Percentiles rank a stretch among this genome's conserved stretches.
These are phyloP conservation scores for Phoenix dactylifera DNA, from an alignment of 176 grass and related monocot species.

Conservation along the genomic window DNA sequence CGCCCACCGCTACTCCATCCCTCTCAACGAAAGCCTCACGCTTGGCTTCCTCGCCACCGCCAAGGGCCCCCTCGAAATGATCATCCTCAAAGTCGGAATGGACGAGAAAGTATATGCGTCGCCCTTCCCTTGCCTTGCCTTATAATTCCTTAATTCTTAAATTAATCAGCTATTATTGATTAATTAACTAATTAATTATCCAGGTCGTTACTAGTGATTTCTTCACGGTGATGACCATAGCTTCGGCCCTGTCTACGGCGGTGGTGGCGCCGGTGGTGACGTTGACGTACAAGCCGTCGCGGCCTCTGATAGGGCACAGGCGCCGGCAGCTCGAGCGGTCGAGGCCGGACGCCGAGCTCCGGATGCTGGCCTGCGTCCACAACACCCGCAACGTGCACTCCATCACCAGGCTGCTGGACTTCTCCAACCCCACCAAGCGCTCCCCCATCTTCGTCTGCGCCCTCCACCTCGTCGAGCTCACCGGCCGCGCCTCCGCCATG, in stretches of 20 bases:
- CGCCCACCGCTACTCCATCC: conserved; percentile 12
- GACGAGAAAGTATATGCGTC: conserved; percentile 3
- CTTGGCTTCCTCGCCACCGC: conserved; percentile 28
- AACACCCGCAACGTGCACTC: conserved; percentile 30
- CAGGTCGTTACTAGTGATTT: conserved; percentile 19
- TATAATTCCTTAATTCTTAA: background rate
- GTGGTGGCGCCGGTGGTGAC: conserved; percentile 10
- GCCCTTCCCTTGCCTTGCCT: background rate
- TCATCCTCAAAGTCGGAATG: conserved; percentile 13
- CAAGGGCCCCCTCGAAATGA: conserved; percentile 22
- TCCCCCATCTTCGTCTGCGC: conserved; percentile 34
- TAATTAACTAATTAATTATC: background rate
- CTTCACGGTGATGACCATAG: conserved; percentile 9
- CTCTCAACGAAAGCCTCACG: conserved; percentile 20
- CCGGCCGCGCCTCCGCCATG: conserved; percentile 30
- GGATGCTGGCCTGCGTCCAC: conserved; percentile 32
- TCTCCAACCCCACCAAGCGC: conserved; percentile 26
- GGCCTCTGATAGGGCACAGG: conserved; percentile 5
- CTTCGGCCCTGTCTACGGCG: conserved; percentile 7
- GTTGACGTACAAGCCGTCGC: conserved; percentile 1
- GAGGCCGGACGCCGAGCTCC: conserved; percentile 27
- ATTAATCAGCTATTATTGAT: no score
- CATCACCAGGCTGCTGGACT: conserved; percentile 25
- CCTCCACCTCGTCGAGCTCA: conserved; percentile 35
- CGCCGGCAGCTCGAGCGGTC: conserved; percentile 25